Base-by-base conservation (phyloP, 768 basidiomycete genomes). In the Rubroboletus satanas region DNA sequence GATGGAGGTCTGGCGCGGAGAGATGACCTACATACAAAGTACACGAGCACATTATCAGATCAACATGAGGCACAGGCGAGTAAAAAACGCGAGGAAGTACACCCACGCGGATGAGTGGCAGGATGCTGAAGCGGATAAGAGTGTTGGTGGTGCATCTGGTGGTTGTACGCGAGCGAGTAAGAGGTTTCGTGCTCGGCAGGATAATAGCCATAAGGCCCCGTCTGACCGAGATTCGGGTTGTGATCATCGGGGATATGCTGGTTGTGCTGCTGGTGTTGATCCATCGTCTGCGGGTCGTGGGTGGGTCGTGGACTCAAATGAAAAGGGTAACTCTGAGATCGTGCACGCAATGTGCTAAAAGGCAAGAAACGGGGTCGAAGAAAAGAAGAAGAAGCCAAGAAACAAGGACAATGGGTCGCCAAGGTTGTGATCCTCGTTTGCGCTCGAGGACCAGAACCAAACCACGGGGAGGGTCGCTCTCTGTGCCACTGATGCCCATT, bases 31-130 rank as follows among this genome's bases (percentile, higher is more conserved):
- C 65, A 75, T 64, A 76, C 66, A 74, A 76, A 72, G 73, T 75
- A 74, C 69, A 73, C 71, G 67, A 77, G 77, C 65, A 64, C 64
- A 79, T 79, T 76, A 84, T 83, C 79, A 80, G 83, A 85, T 83
- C 77, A 75, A 77, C 81, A 85, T 78, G 82, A 73, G 80, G 75
- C 73, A 66, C 48, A 75, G 73, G 72, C 54, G 72, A 68, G 74
- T 57, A 59, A 65, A 65, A 68, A 73, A 75, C 69, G 31, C 67
- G 69, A 72, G 69, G 71, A 74, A 76, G 74, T 71, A 68, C 68
- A 88, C 87, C 79, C 85, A 85, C 88, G 88, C 77, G 87, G 75
- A 76, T 81, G 82, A 72, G 82, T 78, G 73, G 75, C 79, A 68
- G 77, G 65, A 64, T 82, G 79, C 64, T 75, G 78, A 70, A 77